These are phyloP conservation scores for Linderina pennispora DNA, from an alignment of 192 early-diverging fungal genomes.

Conservation along the genomic window DNA sequence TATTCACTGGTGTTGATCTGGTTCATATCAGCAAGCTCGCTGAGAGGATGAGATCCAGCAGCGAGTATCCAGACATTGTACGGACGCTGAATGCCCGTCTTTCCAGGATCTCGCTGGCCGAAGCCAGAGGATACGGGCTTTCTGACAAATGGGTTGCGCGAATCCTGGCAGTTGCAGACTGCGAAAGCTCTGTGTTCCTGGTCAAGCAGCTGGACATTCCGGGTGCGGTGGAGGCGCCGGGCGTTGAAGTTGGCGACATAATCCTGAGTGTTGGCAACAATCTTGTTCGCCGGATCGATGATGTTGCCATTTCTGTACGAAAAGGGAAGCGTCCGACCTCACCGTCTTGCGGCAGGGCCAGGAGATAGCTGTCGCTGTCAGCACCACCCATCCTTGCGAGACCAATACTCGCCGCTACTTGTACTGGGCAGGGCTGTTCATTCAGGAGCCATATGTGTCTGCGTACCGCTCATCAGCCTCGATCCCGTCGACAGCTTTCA, in stretches of 20 bases:
- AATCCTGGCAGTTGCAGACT: too few species aligned
- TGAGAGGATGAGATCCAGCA: too few species aligned
- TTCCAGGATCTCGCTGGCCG: conserved; percentile 1
- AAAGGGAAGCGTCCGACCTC: conserved; percentile 6
- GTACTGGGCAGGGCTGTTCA: conserved; percentile 21
- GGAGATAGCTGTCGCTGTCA: conserved; percentile 9
- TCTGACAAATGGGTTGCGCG: too few species aligned
- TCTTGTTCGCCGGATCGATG: conserved; percentile 9
- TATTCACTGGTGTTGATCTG: too few species aligned
- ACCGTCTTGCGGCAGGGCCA: conserved; percentile 17
- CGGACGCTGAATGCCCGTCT: conserved; percentile 28
- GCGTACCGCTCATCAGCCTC: conserved; percentile 8
- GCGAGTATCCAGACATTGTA: conserved; percentile 3
- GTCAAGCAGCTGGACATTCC: too few species aligned
- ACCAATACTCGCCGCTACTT: conserved; percentile 12
- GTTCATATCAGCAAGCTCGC: too few species aligned
- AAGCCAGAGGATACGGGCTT: too few species aligned
- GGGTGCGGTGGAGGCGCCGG: neutral
- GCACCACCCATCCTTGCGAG: conserved; percentile 6
- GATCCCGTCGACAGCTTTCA: conserved; percentile 11
- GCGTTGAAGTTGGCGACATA: conserved; percentile 26
- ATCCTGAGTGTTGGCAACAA: conserved; percentile 11
- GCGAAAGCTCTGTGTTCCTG: too few species aligned
- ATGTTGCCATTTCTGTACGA: conserved; percentile 14
- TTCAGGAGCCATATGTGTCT: conserved; percentile 23